phyloP scores from a whole-genome alignment of 2,329 filamentous ascomycete genomes.

The Neofusicoccum cordaticola region DNA sequence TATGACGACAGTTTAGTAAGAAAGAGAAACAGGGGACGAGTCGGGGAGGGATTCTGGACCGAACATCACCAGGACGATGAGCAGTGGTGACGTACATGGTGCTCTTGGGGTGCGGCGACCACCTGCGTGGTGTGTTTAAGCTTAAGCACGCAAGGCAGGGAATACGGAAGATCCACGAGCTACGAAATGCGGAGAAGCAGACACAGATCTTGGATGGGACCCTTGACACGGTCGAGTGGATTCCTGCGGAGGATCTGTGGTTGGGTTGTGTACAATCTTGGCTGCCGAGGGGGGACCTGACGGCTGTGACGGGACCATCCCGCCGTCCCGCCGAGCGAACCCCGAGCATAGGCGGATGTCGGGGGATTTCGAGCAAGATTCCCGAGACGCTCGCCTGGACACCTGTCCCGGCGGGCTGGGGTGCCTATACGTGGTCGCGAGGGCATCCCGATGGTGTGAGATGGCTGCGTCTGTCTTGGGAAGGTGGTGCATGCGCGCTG shows the following conservation, averaged over 20 bases:
- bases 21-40: background rate
- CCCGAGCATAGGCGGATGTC: background rate
- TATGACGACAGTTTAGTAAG: background rate
- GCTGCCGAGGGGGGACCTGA: background rate
- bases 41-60: background rate
- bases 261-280: constrained; percentile 3
- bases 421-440: background rate
- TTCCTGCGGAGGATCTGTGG: constrained; percentile 10
- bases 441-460: background rate
- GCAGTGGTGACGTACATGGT: background rate
- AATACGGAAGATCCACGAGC: background rate
- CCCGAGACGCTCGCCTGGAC: background rate
- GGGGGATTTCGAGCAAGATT: background rate
- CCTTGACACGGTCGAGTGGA: constrained; percentile 9
- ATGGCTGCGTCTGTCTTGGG: background rate
- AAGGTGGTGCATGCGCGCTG: background rate
- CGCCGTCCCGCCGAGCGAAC: background rate
- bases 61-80: background rate
- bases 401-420: background rate
- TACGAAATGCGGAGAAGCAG: constrained; percentile 4
- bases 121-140: constrained; percentile 6
- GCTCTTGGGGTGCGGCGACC: background rate
- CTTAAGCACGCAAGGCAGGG: constrained; percentile 1
- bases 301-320: background rate
- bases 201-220: constrained; percentile 14